A percentile compares a stretch with the other conserved stretches of the same genome.
phyloP scores from a whole-genome alignment of 225 moss, liverwort and hornwort genomes.

The Physcomitrellopsis africana region DNA sequence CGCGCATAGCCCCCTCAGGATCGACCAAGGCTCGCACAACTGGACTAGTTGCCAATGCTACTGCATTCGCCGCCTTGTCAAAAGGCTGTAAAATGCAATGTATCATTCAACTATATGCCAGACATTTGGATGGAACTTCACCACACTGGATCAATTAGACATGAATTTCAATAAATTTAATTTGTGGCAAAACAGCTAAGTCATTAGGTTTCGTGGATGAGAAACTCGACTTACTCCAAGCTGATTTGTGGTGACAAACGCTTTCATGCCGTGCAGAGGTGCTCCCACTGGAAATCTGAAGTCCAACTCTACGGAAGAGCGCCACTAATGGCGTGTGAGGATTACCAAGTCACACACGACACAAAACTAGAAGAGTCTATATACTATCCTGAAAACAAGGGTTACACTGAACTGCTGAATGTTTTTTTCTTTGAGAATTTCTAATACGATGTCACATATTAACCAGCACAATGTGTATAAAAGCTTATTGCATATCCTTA shows the following conservation, averaged over 20 bases:
- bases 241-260: conserved; percentile 92
- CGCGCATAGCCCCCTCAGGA: conserved; percentile 87
- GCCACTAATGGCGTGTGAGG: conserved; percentile 26
- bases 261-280: conserved; percentile 95
- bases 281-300: conserved; percentile 89
- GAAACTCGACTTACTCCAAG: conserved; percentile 61
- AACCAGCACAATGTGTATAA: not conserved
- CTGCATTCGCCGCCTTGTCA: conserved; percentile 80
- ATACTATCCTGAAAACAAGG: not conserved
- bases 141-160: not conserved
- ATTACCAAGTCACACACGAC: not conserved
- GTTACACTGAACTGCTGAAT: not conserved
- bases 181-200: not conserved
- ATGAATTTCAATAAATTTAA: no score
- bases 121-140: not conserved
- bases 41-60: conserved; percentile 87
- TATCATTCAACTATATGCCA: not conserved
- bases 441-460: not conserved
- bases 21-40: conserved; percentile 89
- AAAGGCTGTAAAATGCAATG: conserved; percentile 53
- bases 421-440: not conserved
- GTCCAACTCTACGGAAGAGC: conserved; percentile 72
- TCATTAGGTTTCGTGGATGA: not conserved
- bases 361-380: not conserved
- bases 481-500: conserved; percentile 1